Conservation (phyloP, 2,329 filamentous ascomycete species). For the Epichloe hybrida region DNA sequence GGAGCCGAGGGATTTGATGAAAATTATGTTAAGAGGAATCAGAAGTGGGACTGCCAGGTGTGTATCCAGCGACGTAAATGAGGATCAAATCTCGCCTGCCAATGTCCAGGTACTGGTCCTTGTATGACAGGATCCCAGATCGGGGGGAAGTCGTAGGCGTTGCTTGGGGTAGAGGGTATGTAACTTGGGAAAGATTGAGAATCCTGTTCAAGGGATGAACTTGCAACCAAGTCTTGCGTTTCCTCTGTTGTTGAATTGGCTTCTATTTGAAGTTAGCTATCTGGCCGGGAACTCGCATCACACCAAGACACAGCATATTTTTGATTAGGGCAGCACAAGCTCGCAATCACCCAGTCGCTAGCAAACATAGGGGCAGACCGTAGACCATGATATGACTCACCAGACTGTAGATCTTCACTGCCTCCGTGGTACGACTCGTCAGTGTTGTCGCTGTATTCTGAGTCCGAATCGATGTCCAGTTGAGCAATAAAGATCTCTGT, state of each 20-base stretch:
- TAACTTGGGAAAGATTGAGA: neutral
- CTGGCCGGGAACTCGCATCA: neutral
- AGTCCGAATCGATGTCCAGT: conserved; percentile 13
- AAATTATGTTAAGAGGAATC: neutral
- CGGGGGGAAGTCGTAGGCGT: conserved; percentile 7
- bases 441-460: conserved; percentile 12
- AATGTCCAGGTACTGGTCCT: conserved; percentile 20
- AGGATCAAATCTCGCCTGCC: conserved; percentile 21
- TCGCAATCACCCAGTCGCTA: neutral
- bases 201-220: neutral
- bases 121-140: conserved; percentile 18
- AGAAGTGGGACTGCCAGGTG: conserved; percentile 21
- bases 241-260: neutral
- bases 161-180: neutral
- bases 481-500: conserved; percentile 28
- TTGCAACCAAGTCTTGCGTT: neutral
- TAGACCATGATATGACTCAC: neutral
- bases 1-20: neutral
- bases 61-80: conserved; percentile 20
- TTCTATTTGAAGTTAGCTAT: conserved; percentile 1
- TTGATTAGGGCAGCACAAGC: neutral
- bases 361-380: conserved; percentile 4
- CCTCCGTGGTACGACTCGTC: neutral
- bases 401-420: conserved; percentile 3
- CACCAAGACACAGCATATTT: neutral